Base-by-base conservation (phyloP, 2,329 filamentous ascomycete species). In the Ophiostoma angusticollis region DNA sequence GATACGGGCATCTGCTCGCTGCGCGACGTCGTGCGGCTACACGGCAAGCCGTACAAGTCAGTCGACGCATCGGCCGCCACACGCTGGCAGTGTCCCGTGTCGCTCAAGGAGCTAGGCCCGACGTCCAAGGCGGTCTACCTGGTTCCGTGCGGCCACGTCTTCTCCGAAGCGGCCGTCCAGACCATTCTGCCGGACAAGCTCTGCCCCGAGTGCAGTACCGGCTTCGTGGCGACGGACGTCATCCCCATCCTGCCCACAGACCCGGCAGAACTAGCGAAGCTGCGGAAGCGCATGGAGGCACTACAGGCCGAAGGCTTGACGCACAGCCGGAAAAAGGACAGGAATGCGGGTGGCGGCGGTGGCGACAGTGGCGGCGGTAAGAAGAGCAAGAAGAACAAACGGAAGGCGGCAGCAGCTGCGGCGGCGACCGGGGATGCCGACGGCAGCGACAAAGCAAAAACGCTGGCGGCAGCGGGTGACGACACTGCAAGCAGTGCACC, bases 91-190 rank as follows among this genome's bases (percentile, higher is more conserved):
- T 98, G 91, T 53, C 87, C 89, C 0, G 73, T 96, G 39, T 93
- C 87, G 2, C 74, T 82, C 51, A 93, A 93, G 56, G 78, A 82
- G 55, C 62, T 98, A 18, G 91, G 91, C 0, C 78, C 86, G 0
- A 68, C 69, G 5, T 78, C 80, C 13, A 89, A 80, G 58, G 71
- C 85, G 1, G 84, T 93, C 2, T 98, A 96, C 52, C 53, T 98
- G 3, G 84, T 96, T 5, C 91, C 91, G 0, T 98, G 91, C 52
- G 93, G 91, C 0, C 93, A 98, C 64, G 87, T 84, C 1, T 96
- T 96, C 59, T 80, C 84, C 1, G 86, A 93, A 45, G 76, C 78
- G 38, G 85, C 86, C 7, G 78, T 96, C 48, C 82, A 79, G 49
- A 83, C 91, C 58, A 75, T 93, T n/a, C 24, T 43, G 12, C 55